These are phyloP conservation scores for Penicillium sp. DNA, from an alignment of 2,329 filamentous ascomycete genomes.

Conservation along the genomic window DNA sequence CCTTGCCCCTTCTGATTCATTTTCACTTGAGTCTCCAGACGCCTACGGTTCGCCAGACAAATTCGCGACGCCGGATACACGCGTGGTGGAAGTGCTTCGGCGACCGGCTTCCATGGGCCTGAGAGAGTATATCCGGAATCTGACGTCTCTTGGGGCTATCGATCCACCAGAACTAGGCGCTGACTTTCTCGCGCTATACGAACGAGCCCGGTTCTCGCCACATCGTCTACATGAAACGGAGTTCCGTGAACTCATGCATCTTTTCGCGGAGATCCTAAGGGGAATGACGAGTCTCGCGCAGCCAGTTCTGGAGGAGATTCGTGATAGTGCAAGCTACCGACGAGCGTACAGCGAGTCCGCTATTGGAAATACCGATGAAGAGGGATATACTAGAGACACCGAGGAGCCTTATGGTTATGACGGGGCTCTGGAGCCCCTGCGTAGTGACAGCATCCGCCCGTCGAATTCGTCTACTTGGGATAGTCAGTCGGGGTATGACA, in stretches of 20 bases:
- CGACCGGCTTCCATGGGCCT: constrained; percentile 68
- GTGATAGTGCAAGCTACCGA: constrained; percentile 24
- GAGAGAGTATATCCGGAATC: constrained; percentile 71
- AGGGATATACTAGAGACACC: constrained; percentile 37
- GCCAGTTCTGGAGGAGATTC: constrained; percentile 46
- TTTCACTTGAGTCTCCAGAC: constrained; percentile 42
- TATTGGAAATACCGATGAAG: constrained; percentile 40
- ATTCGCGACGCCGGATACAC: constrained; percentile 53
- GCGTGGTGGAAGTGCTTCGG: constrained; percentile 68
- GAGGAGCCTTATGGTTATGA: constrained; percentile 26
- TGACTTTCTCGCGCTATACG: constrained; percentile 71
- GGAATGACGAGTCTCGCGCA: constrained; percentile 66
- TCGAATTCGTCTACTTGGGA: constrained; percentile 32
- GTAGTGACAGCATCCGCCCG: constrained; percentile 26
- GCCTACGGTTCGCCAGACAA: constrained; percentile 30
- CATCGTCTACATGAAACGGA: constrained; percentile 62
- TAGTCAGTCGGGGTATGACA: constrained; percentile 28
- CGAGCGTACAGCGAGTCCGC: constrained; percentile 31
- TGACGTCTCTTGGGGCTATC: constrained; percentile 64
- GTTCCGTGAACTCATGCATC: constrained; percentile 75
- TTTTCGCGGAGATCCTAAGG: constrained; percentile 76
- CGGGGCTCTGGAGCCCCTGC: constrained; percentile 21
- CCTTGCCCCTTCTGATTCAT: constrained; percentile 62
- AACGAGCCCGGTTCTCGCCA: constrained; percentile 77
- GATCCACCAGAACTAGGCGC: constrained; percentile 48